Evolutionary conservation across 306 rosid species (phyloP).

Genomic region (Hippophae tibetana): DNA sequence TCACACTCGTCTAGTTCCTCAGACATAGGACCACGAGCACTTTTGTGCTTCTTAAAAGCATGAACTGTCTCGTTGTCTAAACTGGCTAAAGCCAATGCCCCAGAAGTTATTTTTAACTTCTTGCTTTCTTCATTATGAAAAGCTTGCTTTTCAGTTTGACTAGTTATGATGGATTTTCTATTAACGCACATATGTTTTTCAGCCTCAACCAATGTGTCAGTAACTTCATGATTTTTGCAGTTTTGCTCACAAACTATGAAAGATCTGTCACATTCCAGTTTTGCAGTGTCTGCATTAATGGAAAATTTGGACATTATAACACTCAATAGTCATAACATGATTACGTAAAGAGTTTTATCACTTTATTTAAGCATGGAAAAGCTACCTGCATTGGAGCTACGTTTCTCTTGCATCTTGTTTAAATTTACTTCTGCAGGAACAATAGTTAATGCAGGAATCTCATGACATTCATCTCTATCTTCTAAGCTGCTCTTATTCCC

Average conservation of each 20-base stretch:
- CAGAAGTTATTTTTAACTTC: slow-evolving; percentile 21
- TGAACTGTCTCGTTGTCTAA: slow-evolving; percentile 20
- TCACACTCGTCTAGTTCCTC: slow-evolving; percentile 28
- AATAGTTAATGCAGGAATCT: slow-evolving; percentile 16
- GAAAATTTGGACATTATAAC: slow-evolving; percentile 20
- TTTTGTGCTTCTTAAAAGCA: slow-evolving; percentile 24
- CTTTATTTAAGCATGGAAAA: slow-evolving; percentile 13
- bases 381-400: slow-evolving; percentile 31
- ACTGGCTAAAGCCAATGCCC: slow-evolving; percentile 17
- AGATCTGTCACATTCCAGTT: slow-evolving; percentile 20
- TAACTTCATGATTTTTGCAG: slow-evolving; percentile 34
- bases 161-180: slow-evolving; percentile 31
- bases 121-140: slow-evolving; percentile 27
- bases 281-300: slow-evolving; percentile 21
- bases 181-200: slow-evolving; percentile 29
- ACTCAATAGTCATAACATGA: slow-evolving; percentile 4
- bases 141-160: slow-evolving; percentile 30
- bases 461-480: slow-evolving; percentile 23
- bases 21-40: slow-evolving; percentile 15
- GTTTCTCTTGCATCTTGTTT: slow-evolving; percentile 31
- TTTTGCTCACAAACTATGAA: slow-evolving; percentile 24
- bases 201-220: slow-evolving; percentile 29
- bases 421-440: slow-evolving; percentile 20
- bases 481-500: slow-evolving; percentile 38
- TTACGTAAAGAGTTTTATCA: neutral